Evolutionary conservation across 2,329 filamentous ascomycete genomes (phyloP), one percentile per base, ranked within the genome.

Genomic region (Colletotrichum chrysophilum): DNA sequence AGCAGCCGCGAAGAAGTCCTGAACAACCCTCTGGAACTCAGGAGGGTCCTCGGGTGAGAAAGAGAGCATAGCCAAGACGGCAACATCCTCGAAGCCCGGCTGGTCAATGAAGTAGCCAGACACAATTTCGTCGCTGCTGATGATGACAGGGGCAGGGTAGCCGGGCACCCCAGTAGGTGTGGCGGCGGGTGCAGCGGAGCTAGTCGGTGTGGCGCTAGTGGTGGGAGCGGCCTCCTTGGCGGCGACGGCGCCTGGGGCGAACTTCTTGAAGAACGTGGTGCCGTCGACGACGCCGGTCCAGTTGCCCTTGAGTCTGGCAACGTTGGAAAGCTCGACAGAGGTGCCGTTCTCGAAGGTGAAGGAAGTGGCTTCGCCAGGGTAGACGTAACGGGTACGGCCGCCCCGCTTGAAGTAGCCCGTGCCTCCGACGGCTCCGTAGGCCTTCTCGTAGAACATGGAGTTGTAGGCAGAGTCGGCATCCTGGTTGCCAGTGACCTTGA

Each of bases 281-380:
- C 84, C 83, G 48, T 84, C 81, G 1, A 76, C 75, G 21, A 86
- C 79, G 28, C 78, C 79, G 5, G 70, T 77, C 74, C 84, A 79
- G 70, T 83, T 71, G 7, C 76, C 75, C 32, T 79, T 79, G 72
- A 85, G 79, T 3, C 66, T 67, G 8, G 84, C 83, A 24, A 77
- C 61, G 32, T 85, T 85, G 48, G 80, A 76, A 7, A 81, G 65
- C 3, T 79, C 79, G 7, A 79, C 14, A 26, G 72, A 77, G 4
- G 82, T 84, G 48, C 84, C 84, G 74, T 86, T 85, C 66, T 79
- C 80, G 70, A 84, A 86, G 12, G 82, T 82, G 28, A 86, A 75
- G 0, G 80, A 83, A 0, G 83, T 85, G 30, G 75, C 81, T 48
- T 80, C 76, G 18, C 84, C 84, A 8, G 74, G 79, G 74, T 82